These are phyloP conservation scores for Schizophyllum commune DNA, from an alignment of 1,284 basidiomycete species.

Conservation along the genomic window DNA sequence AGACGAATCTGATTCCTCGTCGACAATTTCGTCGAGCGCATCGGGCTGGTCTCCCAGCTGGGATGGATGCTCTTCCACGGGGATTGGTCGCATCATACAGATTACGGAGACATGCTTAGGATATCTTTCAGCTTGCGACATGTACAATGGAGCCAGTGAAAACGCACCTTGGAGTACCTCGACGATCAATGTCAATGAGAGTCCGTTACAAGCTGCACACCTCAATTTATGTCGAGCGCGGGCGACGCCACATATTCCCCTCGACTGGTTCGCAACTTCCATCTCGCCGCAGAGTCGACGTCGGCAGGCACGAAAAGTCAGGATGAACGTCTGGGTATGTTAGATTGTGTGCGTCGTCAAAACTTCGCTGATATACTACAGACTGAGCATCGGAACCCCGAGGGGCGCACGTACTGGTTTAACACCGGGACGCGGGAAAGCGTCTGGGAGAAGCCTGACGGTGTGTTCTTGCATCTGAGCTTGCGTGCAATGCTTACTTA, in stretches of 20 bases:
- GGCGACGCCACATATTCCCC: background rate
- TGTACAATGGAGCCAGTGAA: no score
- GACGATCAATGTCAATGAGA: no score
- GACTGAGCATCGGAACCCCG: constrained; percentile 78
- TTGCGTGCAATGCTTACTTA: constrained; percentile 10
- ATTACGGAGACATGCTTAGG: no score
- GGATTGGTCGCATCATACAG: no score
- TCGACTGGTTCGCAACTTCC: background rate
- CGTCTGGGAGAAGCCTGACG: constrained; percentile 86
- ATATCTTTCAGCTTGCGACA: no score
- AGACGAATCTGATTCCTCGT: no score
- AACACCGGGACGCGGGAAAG: constrained; percentile 71
- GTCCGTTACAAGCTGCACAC: no score
- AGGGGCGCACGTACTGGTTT: constrained; percentile 84
- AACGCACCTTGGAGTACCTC: no score
- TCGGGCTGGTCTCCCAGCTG: no score
- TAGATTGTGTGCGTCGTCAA: background rate
- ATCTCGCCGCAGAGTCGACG: background rate
- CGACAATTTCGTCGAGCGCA: no score
- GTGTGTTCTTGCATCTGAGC: constrained; percentile 26
- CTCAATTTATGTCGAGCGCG: no score
- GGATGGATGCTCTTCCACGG: no score
- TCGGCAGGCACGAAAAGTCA: background rate
- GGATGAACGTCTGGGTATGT: background rate
- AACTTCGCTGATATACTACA: constrained; percentile 16